phyloP scores from a whole-genome alignment of 192 early-diverging fungal genomes.

The Rhizophagus clarus region DNA sequence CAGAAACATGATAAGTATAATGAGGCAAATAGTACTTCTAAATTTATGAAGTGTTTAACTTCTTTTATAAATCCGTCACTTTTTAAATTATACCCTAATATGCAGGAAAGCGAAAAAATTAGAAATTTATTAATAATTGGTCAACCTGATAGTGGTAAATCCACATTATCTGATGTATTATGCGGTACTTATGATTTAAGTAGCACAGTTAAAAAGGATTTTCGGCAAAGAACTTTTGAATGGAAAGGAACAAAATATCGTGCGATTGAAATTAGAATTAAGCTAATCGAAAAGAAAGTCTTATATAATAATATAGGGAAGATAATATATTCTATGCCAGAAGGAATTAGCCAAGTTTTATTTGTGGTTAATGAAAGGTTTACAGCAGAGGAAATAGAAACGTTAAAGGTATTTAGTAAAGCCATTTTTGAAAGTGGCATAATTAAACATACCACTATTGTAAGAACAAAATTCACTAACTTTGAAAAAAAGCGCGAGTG shows the following conservation, averaged over 20 bases:
- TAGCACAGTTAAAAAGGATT: too few species aligned
- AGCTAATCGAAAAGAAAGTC: background rate
- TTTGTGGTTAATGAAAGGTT: background rate
- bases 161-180: too few species aligned
- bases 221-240: too few species aligned
- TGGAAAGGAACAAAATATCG: too few species aligned
- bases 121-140: too few species aligned
- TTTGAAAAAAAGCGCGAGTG: background rate
- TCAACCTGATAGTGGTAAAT: too few species aligned
- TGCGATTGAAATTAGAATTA: background rate
- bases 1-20: too few species aligned
- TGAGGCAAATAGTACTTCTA: too few species aligned
- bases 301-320: background rate
- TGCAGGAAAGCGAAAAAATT: too few species aligned
- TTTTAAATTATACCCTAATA: background rate
- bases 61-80: too few species aligned
- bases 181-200: too few species aligned
- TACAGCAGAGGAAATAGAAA: background rate
- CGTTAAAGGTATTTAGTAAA: background rate
- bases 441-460: slow-evolving; percentile 2
- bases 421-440: background rate
- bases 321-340: background rate
- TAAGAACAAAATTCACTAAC: background rate
- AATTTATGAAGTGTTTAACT: too few species aligned
- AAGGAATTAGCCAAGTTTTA: slow-evolving; percentile 7